Base-by-base conservation (phyloP, 371 early-diverging fungal species). In the Mortierella sp. region DNA sequence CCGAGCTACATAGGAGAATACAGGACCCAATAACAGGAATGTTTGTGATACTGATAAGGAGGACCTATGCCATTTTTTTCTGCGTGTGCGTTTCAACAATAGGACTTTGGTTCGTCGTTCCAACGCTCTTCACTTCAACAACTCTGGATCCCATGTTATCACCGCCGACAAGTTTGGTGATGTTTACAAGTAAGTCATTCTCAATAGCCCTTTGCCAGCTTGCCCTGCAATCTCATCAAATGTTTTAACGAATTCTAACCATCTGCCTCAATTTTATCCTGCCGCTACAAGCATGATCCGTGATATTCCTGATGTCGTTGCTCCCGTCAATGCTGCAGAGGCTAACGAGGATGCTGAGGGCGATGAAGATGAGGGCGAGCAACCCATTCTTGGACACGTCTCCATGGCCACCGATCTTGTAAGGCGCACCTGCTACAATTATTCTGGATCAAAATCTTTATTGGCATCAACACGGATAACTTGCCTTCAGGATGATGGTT, bases 121-220 rank as follows among this genome's bases (percentile, higher is more conserved):
- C 34, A 96, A 94, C 77, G 92, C 95, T 0, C 77, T 96, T 26
- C 85, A 88, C 46, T 96, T 96, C 81, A 90, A 89, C 73, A 89
- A 90, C 0, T 82, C 89, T 43, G 92, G 92, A n/a, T 88, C 88
- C 21, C 67, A 89, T 57, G 86, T 98, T 73, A 59, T 97, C 14
- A 92, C 93, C 11, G 98, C 94, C n/a, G 99, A 99, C 88, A 98
- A 98, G 88, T 98, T 97, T 90, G 99, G 99, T 24, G 99, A 99
- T 90, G 95, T 96, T 34, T 95, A 96, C 86, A 89, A 93, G 93
- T 95, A 91, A 75, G 73, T 16, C 14, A 50, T 14, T 16, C 50
- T 50, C 16, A 50, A 50, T 16, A 50, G 13, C 16, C 1, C 50
- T 11, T 8, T 50, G 11, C 24, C 14, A 9, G 40, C 37, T 13